Base-by-base conservation (phyloP, 768 basidiomycete species). In the Rickenella mellea region DNA sequence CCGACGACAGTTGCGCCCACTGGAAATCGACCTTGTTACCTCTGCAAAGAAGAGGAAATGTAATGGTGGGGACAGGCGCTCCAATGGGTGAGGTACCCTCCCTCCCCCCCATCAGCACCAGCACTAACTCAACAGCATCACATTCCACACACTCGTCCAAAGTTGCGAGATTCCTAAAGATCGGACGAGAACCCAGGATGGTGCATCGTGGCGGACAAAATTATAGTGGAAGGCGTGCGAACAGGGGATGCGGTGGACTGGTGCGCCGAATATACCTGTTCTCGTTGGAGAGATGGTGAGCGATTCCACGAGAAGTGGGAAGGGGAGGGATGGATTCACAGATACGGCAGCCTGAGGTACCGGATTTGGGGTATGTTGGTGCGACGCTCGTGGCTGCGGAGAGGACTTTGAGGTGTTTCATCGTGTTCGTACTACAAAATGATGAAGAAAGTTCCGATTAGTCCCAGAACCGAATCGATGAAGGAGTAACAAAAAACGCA, bases 171-270 rank as follows among this genome's bases (percentile, higher is more conserved):
- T 90, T 92, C 29, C 94, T 73, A 60, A 94, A 99, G 6, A 99
- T 74, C 0, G 94, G 94, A 99, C 11, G 80, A 86, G 66, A 98
- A 99, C 5, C 87, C 85, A 0, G 93, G 89, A 52, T 92, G 80
- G 61, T 97, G 90, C n/a, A 74, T 63, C 51, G 87, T 76, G 94
- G 0, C 91, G 77, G 46, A 99, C 91, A 60, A 94, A 97, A 62
- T 97, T 98, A 75, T 88, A 91, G 66, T 92, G 89, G 69, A 88
- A 90, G 0, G 91, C 82, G 60, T 99, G 94, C 1, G 89, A 92
- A 63, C 94, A 99, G 0, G 94, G 94, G 22, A 94, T 90, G 57
- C 98, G 94, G 48, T 83, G 87, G 58, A 97, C 92, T 1, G 89
- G 84, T 0, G 97, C 91, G 19, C 79, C 66, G 67, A 94, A 99